phyloP scores from a whole-genome alignment of 78 protist genomes.

The Emiliania huxleyi region DNA sequence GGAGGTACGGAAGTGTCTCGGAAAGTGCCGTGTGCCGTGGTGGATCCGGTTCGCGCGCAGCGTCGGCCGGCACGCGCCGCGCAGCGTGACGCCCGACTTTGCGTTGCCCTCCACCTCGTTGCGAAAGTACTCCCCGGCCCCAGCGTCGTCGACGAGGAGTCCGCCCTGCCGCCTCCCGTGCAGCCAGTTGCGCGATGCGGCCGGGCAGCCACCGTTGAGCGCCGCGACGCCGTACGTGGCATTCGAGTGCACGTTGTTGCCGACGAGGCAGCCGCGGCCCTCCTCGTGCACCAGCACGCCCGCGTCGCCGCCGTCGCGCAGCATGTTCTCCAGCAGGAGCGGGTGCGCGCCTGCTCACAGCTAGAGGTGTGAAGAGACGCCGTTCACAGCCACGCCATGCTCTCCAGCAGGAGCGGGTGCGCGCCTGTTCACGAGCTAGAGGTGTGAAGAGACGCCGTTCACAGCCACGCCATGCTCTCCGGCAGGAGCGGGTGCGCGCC shows the following conservation, averaged over 20 bases:
- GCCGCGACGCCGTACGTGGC: not conserved
- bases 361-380: too few species aligned
- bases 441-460: too few species aligned
- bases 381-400: too few species aligned
- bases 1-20: too few species aligned
- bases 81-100: constrained; percentile 21
- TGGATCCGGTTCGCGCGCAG: not conserved
- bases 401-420: too few species aligned
- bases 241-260: not conserved
- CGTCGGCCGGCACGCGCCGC: not conserved
- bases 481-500: too few species aligned
- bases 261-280: not conserved
- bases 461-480: too few species aligned
- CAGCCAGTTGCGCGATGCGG: not conserved
- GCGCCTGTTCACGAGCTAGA: too few species aligned
- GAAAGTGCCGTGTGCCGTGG: too few species aligned
- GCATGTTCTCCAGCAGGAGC: not conserved
- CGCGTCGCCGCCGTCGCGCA: constrained; percentile 12
- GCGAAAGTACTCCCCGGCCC: not conserved
- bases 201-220: not conserved
- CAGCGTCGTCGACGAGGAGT: not conserved
- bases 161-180: constrained; percentile 19
- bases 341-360: constrained; percentile 28
- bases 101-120: constrained; percentile 13
- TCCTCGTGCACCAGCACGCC: constrained; percentile 12